Conservation (phyloP, 2,329 filamentous ascomycete genomes). For the Hypoxylon sp. region DNA sequence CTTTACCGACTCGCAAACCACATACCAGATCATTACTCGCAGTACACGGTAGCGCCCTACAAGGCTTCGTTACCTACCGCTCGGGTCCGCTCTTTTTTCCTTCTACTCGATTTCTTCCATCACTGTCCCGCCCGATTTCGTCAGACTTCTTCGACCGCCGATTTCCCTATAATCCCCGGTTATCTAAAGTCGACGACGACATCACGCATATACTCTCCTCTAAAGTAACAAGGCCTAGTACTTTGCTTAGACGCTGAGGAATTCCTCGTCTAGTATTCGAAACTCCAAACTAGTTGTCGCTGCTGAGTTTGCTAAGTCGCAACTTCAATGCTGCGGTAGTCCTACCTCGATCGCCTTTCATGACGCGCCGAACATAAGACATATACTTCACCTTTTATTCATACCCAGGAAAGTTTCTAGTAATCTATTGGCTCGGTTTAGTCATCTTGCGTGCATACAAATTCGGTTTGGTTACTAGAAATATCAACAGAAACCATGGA, state of each 20-base stretch:
- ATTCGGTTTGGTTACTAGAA: constrained; percentile 34
- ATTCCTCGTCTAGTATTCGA: neutral
- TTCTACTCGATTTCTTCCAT: constrained; percentile 15
- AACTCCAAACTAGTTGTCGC: constrained; percentile 8
- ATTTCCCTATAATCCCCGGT: constrained; percentile 6
- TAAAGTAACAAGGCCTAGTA: neutral
- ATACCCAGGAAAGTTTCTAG: constrained; percentile 11
- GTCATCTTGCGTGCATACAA: constrained; percentile 23
- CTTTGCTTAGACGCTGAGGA: neutral
- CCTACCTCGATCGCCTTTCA: constrained; percentile 42
- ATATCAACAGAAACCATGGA: constrained; percentile 63
- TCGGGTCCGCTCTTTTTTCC: constrained; percentile 31
- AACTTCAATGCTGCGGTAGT: constrained; percentile 43
- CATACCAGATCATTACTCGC: constrained; percentile 37
- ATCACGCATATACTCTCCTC: neutral
- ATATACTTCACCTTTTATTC: constrained; percentile 13
- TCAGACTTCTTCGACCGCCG: constrained; percentile 31
- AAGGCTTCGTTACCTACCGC: constrained; percentile 31
- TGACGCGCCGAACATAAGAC: constrained; percentile 42
- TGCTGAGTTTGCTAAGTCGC: constrained; percentile 6
- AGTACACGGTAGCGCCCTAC: constrained; percentile 35
- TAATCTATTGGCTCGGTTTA: constrained; percentile 15
- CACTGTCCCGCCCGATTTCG: constrained; percentile 27
- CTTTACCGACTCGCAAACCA: constrained; percentile 30
- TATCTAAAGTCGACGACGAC: constrained; percentile 2